A percentile compares a stretch with the other conserved stretches of the same genome.
Conservation (phyloP, 2,329 filamentous ascomycete species). For the Monosporascus sp. region DNA sequence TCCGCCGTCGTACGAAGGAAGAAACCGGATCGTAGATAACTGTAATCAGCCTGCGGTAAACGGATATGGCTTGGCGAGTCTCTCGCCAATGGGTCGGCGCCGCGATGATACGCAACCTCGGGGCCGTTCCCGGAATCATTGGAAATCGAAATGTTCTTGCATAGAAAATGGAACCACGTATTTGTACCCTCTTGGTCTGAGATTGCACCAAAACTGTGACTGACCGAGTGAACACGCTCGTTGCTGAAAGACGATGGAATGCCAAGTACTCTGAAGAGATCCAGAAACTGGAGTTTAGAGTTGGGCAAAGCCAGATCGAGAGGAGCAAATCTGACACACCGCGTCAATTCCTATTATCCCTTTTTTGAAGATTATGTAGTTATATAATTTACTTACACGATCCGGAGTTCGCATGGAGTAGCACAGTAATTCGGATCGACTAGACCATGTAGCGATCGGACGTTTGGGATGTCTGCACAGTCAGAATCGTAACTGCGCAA, state of each 20-base stretch:
- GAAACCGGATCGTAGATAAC: conserved; percentile 10
- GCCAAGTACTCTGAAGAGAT: conserved; percentile 24
- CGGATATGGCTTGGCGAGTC: background rate
- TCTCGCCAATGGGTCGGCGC: background rate
- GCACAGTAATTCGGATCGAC: background rate
- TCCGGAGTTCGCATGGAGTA: background rate
- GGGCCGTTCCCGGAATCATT: background rate
- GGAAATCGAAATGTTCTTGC: conserved; percentile 26
- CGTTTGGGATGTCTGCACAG: background rate
- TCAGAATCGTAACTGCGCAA: background rate
- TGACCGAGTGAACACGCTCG: conserved; percentile 26
- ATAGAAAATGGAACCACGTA: conserved; percentile 32
- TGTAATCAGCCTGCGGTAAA: conserved; percentile 9
- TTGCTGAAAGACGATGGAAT: conserved; percentile 27
- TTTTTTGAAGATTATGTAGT: background rate
- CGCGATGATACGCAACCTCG: background rate
- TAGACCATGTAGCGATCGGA: background rate
- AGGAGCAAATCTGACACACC: background rate
- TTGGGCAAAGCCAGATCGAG: conserved; percentile 11
- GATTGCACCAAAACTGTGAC: conserved; percentile 29
- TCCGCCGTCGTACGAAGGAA: conserved; percentile 6
- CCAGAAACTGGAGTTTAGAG: conserved; percentile 16
- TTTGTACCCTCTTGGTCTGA: conserved; percentile 19
- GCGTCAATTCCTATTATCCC: no score
- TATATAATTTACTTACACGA: background rate